Evolutionary conservation across 108 stramenopile species (phyloP).

Genomic region (Nitzschia sp.): DNA sequence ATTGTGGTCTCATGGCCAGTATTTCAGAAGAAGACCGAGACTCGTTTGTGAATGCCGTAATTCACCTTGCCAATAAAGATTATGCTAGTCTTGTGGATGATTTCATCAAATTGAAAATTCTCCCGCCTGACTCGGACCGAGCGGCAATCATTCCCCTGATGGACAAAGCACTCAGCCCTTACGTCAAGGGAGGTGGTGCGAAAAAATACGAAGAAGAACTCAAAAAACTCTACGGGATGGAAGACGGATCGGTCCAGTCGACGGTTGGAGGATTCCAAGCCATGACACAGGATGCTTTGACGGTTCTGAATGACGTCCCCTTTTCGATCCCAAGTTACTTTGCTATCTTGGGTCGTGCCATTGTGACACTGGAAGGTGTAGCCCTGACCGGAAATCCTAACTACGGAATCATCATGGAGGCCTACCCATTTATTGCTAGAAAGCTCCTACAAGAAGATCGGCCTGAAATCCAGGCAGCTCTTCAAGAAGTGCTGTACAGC

Average conservation of each 20-base stretch:
- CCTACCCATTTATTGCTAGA: slow-evolving; percentile 89
- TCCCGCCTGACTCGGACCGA: slow-evolving; percentile 78
- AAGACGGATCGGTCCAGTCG: slow-evolving; percentile 58
- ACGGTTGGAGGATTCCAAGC: slow-evolving; percentile 87
- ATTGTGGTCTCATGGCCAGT: slow-evolving; percentile 87
- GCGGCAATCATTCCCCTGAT: slow-evolving; percentile 83
- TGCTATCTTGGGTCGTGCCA: slow-evolving; percentile 81
- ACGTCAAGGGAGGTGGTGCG: slow-evolving; percentile 90
- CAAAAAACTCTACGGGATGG: slow-evolving; percentile 82
- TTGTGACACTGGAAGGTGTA: slow-evolving; percentile 90
- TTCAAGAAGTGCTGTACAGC: slow-evolving; percentile 85
- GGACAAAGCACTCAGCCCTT: slow-evolving; percentile 91
- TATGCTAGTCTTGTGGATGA: slow-evolving; percentile 87
- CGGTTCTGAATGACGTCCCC: slow-evolving; percentile 88
- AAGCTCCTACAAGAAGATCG: slow-evolving; percentile 79
- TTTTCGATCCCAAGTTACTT: slow-evolving; percentile 88
- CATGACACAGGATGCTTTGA: slow-evolving; percentile 83
- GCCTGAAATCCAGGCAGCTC: slow-evolving; percentile 76
- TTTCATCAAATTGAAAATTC: slow-evolving; percentile 80
- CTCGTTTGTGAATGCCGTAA: slow-evolving; percentile 83
- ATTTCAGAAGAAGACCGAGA: slow-evolving; percentile 75
- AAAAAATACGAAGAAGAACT: slow-evolving; percentile 88
- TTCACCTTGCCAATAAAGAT: slow-evolving; percentile 91
- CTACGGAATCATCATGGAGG: slow-evolving; percentile 89
- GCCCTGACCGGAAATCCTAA: slow-evolving; percentile 82